Percentiles rank a stretch among this genome's conserved stretches.
Conservation (phyloP, 1,139 yeast genomes). For the Geotrichum aggregatum region DNA sequence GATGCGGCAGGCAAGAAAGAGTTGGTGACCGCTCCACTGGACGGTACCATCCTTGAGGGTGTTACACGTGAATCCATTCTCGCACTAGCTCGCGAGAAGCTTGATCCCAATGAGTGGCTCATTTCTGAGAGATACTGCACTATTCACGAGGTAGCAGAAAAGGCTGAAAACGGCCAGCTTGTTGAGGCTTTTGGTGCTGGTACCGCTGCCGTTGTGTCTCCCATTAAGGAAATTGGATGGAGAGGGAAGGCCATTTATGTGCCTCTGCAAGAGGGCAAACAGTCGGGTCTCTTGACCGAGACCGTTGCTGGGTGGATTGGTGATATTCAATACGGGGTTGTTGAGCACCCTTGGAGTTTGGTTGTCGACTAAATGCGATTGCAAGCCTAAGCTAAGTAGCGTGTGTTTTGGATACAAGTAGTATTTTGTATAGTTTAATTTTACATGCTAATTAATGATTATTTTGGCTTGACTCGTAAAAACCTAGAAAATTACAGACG, state of each 20-base stretch:
- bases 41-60: conserved; percentile 95
- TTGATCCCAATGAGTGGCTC: conserved; percentile 70
- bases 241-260: conserved; percentile 65
- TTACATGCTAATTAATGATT: too few relatives aligned
- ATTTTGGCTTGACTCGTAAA: too few relatives aligned
- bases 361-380: conserved; percentile 14
- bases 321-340: conserved; percentile 83
- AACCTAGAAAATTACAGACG: too few relatives aligned
- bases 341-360: conserved; percentile 48
- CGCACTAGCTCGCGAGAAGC: conserved; percentile 65
- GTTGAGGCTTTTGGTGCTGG: conserved; percentile 96
- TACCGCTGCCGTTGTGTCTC: conserved; percentile 95
- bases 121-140: conserved; percentile 78
- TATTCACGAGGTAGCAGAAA: conserved; percentile 73
- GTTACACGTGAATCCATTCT: conserved; percentile 90
- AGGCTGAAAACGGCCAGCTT: conserved; percentile 72
- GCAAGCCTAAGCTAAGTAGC: too few relatives aligned
- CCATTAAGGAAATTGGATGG: conserved; percentile 83
- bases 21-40: conserved; percentile 91
- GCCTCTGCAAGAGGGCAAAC: conserved; percentile 73
- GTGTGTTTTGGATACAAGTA: background rate
- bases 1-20: conserved; percentile 74
- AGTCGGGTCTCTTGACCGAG: conserved; percentile 74
- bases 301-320: conserved; percentile 78
- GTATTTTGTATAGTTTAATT: too few relatives aligned